Percentiles rank a stretch among this genome's conserved stretches.
phyloP scores from a whole-genome alignment of 1,284 basidiomycete genomes.

The Malassezia cuniculi region DNA sequence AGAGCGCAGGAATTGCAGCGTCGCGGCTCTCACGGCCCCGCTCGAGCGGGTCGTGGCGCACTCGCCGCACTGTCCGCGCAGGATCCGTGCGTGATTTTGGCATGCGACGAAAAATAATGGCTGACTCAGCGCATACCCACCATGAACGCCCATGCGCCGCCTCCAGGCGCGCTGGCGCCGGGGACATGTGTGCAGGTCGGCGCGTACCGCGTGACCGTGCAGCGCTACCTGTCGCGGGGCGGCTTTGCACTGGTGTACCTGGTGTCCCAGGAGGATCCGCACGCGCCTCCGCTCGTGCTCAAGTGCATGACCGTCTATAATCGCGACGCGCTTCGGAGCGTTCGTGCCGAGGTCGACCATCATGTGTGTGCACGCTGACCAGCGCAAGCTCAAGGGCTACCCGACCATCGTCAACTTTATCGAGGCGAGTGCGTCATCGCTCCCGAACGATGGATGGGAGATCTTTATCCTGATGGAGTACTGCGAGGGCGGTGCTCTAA shows the following conservation, averaged over 20 bases:
- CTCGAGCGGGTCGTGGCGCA: slow-evolving; percentile 10
- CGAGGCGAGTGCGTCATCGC: slow-evolving; percentile 56
- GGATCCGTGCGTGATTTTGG: slow-evolving; percentile 10
- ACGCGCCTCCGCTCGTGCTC: slow-evolving; percentile 60
- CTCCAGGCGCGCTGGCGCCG: slow-evolving; percentile 44
- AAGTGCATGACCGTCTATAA: slow-evolving; percentile 90
- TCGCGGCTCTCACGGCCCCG: too few relatives aligned
- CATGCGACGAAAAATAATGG: slow-evolving; percentile 5
- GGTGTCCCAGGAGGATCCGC: slow-evolving; percentile 67
- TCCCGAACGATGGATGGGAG: slow-evolving; percentile 62
- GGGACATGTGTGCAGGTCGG: slow-evolving; percentile 85
- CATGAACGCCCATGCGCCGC: too few relatives aligned
- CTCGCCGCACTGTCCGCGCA: slow-evolving; percentile 1
- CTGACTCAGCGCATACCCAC: slow-evolving; percentile 8
- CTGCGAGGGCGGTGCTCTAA: slow-evolving; percentile 81
- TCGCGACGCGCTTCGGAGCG: slow-evolving; percentile 77
- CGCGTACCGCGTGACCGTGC: slow-evolving; percentile 71
- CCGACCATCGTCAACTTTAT: slow-evolving; percentile 86
- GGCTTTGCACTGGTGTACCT: slow-evolving; percentile 98
- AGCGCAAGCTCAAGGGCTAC: slow-evolving; percentile 57
- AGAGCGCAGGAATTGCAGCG: slow-evolving; percentile 27
- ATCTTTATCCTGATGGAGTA: slow-evolving; percentile 99
- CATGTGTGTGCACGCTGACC: slow-evolving; percentile 62
- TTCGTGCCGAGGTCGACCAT: slow-evolving; percentile 93
- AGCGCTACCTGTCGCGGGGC: slow-evolving; percentile 85